Conservation (phyloP, 129 eudicot genomes). For the Flaveria linearis region DNA sequence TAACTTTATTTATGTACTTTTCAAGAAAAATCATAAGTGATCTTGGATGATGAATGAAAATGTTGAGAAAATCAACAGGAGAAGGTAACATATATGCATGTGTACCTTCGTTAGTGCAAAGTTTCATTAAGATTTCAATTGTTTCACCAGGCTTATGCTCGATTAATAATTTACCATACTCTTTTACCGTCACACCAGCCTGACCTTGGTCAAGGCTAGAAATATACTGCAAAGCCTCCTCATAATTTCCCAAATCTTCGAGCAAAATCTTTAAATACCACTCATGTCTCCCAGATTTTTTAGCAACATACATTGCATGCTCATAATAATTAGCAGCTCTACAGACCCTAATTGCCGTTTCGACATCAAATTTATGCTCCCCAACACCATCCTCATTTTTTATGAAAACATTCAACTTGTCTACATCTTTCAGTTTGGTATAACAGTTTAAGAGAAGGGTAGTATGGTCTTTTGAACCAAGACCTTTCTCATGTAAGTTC, state of each 20-base stretch:
- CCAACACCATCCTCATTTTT: constrained; percentile 82
- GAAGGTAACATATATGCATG: constrained; percentile 82
- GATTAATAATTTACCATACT: constrained; percentile 87
- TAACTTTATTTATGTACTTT: constrained; percentile 74
- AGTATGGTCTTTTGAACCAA: constrained; percentile 96
- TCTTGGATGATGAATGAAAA: constrained; percentile 82
- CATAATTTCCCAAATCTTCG: constrained; percentile 87
- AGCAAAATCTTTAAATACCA: constrained; percentile 95
- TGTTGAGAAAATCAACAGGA: constrained; percentile 94
- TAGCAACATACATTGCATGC: constrained; percentile 99
- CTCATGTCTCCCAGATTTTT: constrained; percentile 90
- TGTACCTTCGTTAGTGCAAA: constrained; percentile 78
- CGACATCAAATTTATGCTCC: constrained; percentile 89
- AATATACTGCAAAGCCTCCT: constrained; percentile 86
- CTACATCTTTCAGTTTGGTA: constrained; percentile 94
- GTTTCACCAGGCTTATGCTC: constrained; percentile 93
- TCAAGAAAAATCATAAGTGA: constrained; percentile 94
- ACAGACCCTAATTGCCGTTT: constrained; percentile 95
- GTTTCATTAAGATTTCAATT: constrained; percentile 75
- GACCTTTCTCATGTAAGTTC: constrained; percentile 85
- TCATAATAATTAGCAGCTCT: constrained; percentile 98
- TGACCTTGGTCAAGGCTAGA: constrained; percentile 90
- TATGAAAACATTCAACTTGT: constrained; percentile 73
- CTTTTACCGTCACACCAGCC: constrained; percentile 92
- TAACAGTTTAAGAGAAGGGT: constrained; percentile 93